phyloP scores from a whole-genome alignment of 306 rosid species.

The Datisca glomerata region DNA sequence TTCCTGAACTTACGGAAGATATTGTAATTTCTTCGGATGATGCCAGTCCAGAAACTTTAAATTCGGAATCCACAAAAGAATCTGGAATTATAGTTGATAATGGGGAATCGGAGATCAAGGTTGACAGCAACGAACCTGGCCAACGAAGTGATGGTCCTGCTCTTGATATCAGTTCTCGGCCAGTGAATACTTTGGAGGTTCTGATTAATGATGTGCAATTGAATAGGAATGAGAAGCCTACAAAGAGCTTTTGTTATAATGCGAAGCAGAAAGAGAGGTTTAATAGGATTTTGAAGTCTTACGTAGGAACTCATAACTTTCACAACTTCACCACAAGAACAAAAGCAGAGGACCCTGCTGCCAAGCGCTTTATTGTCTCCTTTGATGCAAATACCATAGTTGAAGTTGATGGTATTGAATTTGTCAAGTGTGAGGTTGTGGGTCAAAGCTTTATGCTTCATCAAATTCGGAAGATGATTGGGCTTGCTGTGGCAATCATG shows the following conservation, averaged over 20 bases:
- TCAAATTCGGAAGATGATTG: constrained; percentile 90
- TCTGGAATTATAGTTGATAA: constrained; percentile 17
- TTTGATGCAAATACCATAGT: constrained; percentile 39
- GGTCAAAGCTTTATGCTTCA: constrained; percentile 99
- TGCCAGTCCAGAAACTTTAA: constrained; percentile 8
- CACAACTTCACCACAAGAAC: constrained; percentile 95
- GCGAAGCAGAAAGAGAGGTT: constrained; percentile 66
- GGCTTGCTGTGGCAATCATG: constrained; percentile 86
- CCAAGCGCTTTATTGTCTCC: constrained; percentile 58
- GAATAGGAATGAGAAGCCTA: constrained; percentile 25
- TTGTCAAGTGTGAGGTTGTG: constrained; percentile 80
- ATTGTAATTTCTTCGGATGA: constrained; percentile 17
- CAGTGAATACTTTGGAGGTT: constrained; percentile 13
- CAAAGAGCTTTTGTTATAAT: constrained; percentile 38
- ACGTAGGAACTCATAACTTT: constrained; percentile 86
- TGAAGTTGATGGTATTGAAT: constrained; percentile 56
- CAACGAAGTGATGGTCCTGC: no score
- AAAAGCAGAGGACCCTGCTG: constrained; percentile 77
- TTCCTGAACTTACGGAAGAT: constrained; percentile 19
- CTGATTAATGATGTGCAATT: constrained; percentile 21
- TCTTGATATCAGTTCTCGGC: constrained; percentile 19
- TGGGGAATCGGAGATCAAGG: constrained; percentile 18
- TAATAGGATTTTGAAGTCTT: constrained; percentile 50
- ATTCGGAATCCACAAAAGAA: constrained; percentile 17
- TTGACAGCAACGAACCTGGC: constrained; percentile 17